These are phyloP conservation scores for Psophocarpus tetragonolobus DNA, from an alignment of 306 rosid species.

Conservation along the genomic window DNA sequence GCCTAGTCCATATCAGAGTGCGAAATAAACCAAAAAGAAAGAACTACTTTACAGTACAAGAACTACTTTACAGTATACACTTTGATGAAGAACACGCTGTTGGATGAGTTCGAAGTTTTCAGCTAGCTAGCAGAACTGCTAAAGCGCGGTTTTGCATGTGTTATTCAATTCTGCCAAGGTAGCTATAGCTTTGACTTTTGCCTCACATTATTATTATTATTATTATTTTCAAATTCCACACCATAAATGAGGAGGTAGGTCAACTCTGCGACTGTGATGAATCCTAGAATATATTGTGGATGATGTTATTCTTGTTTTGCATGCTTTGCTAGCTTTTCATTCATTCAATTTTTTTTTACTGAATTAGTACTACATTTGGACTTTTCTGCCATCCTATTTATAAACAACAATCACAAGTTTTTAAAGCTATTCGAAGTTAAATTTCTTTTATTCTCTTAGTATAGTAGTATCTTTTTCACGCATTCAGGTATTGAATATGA, in stretches of 20 bases:
- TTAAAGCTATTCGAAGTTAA: no score
- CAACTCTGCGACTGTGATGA: conserved; percentile 57
- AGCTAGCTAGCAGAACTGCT: neutral
- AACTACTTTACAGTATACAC: neutral
- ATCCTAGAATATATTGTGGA: conserved; percentile 47
- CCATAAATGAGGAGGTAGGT: conserved; percentile 50
- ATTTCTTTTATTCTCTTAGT: no score
- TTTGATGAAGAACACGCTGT: conserved; percentile 24
- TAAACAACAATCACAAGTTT: no score
- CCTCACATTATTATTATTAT: neutral
- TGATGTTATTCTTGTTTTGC: neutral
- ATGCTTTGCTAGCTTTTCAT: neutral
- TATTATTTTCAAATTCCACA: conserved; percentile 27
- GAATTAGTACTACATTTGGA: no score
- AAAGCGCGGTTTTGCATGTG: neutral
- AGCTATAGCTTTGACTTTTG: conserved; percentile 40
- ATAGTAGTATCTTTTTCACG: no score
- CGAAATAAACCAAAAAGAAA: neutral
- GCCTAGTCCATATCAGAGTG: neutral
- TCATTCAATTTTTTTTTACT: neutral
- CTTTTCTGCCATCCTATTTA: no score
- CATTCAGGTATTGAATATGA: no score
- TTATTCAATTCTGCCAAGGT: conserved; percentile 4
- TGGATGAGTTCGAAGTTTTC: conserved; percentile 27
- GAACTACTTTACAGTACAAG: no score